Conservation (phyloP, 2,329 filamentous ascomycete species). For the Diaporthe sp. region DNA sequence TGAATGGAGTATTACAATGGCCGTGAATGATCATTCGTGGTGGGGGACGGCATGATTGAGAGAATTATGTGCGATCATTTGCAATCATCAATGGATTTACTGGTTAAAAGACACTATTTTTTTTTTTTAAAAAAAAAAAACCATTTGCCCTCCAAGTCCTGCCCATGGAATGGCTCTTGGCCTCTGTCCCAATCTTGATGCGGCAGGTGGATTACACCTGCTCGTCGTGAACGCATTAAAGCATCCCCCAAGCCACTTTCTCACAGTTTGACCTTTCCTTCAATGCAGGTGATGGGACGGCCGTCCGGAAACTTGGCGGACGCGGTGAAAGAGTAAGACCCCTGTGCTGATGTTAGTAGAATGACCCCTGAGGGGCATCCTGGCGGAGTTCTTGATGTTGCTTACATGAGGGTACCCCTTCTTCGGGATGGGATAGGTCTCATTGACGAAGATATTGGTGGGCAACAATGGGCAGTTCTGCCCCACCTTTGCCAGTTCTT, state of each 20-base stretch:
- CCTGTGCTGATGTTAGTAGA: not conserved
- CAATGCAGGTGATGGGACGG: not conserved
- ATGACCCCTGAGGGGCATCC: too few relatives aligned
- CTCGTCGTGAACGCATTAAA: not conserved
- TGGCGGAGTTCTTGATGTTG: not conserved
- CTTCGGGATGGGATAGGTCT: not conserved
- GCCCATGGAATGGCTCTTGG: too few relatives aligned
- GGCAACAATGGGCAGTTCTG: not conserved
- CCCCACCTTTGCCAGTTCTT: not conserved
- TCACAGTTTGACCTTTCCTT: not conserved
- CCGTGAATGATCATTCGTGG: too few relatives aligned
- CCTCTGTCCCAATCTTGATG: not conserved
- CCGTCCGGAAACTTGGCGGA: not conserved
- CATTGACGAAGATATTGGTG: not conserved
- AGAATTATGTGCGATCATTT: too few relatives aligned
- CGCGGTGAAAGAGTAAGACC: not conserved
- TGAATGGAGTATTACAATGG: too few relatives aligned
- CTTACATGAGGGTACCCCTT: not conserved
- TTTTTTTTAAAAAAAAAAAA: too few relatives aligned
- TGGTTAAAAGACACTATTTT: not conserved
- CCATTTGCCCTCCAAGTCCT: too few relatives aligned
- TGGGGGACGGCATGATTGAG: too few relatives aligned
- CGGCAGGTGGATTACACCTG: not conserved
- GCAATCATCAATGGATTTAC: not conserved
- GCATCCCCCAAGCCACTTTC: too few relatives aligned